Evolutionary conservation across 2,329 filamentous ascomycete genomes (phyloP).

Genomic region (Huntiella savannae): DNA sequence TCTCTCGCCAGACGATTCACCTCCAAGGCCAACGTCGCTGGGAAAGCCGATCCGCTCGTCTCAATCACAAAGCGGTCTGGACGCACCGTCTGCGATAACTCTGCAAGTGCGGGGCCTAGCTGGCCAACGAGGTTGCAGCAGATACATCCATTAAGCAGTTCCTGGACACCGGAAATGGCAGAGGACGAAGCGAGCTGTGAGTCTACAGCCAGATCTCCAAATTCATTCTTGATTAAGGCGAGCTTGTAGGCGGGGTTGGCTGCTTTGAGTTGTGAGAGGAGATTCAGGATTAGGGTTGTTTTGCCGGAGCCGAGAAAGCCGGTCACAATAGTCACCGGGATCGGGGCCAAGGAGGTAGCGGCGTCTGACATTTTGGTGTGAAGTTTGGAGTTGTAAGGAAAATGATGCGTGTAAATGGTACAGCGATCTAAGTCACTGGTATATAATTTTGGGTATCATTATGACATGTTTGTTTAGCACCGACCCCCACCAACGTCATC

Average conservation of each 20-base stretch:
- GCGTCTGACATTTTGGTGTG: not conserved
- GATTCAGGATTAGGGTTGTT: slow-evolving; percentile 85
- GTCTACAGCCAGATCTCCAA: slow-evolving; percentile 85
- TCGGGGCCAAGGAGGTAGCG: slow-evolving; percentile 24
- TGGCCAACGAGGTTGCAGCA: slow-evolving; percentile 97
- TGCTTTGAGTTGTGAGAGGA: slow-evolving; percentile 74
- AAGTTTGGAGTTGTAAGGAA: no score
- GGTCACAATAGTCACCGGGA: slow-evolving; percentile 85
- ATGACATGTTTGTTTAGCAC: no score
- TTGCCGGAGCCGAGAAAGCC: slow-evolving; percentile 94
- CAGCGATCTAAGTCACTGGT: no score
- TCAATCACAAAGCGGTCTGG: slow-evolving; percentile 88
- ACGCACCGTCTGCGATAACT: slow-evolving; percentile 36
- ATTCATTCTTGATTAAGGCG: slow-evolving; percentile 93
- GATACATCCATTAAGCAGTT: slow-evolving; percentile 92
- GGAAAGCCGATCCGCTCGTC: slow-evolving; percentile 74
- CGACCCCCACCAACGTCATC: no score
- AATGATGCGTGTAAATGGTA: no score
- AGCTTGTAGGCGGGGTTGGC: slow-evolving; percentile 59
- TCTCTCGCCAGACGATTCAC: slow-evolving; percentile 62
- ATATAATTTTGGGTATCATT: no score
- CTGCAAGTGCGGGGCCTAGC: slow-evolving; percentile 57
- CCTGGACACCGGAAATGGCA: slow-evolving; percentile 74
- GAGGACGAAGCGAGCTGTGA: slow-evolving; percentile 70
- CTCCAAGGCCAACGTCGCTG: slow-evolving; percentile 77